These are phyloP conservation scores for Sugiyamaella sp. DNA, from an alignment of 1,139 yeast species.

Conservation along the genomic window DNA sequence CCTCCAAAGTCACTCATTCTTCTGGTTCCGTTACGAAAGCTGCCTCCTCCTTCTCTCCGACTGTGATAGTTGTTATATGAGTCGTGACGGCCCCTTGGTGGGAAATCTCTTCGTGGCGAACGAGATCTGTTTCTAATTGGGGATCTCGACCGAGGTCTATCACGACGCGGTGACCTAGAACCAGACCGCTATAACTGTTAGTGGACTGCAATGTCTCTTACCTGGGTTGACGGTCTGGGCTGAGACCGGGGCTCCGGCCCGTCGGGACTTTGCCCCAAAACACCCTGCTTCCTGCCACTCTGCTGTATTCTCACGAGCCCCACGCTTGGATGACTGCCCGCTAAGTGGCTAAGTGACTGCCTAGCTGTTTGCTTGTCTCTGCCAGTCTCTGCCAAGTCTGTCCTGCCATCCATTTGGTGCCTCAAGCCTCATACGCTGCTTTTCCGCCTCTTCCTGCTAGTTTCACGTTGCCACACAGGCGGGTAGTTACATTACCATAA, in stretches of 20 bases:
- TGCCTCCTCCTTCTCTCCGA: conserved; percentile 16
- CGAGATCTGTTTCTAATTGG: conserved; percentile 16
- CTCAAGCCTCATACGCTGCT: no score
- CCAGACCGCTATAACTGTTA: conserved; percentile 17
- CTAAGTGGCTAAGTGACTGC: no score
- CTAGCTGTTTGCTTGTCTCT: conserved; percentile 6
- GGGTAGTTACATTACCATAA: not conserved
- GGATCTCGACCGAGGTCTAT: conserved; percentile 21
- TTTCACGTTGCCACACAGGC: not conserved
- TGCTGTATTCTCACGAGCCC: no score
- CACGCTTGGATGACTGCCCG: no score
- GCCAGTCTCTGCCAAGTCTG: no score
- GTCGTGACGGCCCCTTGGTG: conserved; percentile 2
- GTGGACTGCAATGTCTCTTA: not conserved
- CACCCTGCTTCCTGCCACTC: no score
- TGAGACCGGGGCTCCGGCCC: no score
- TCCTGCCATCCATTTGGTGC: no score
- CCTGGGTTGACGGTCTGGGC: no score
- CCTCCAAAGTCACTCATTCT: conserved; percentile 27
- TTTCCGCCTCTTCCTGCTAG: no score
- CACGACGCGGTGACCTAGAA: conserved; percentile 25
- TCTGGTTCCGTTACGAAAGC: not conserved
- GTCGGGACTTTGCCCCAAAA: no score
- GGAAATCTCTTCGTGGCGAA: conserved; percentile 12
- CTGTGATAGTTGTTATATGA: conserved; percentile 14